Percentiles rank a stretch among this genome's conserved stretches.
Conservation (phyloP, 306 rosid species). For the Vigna radiata region DNA sequence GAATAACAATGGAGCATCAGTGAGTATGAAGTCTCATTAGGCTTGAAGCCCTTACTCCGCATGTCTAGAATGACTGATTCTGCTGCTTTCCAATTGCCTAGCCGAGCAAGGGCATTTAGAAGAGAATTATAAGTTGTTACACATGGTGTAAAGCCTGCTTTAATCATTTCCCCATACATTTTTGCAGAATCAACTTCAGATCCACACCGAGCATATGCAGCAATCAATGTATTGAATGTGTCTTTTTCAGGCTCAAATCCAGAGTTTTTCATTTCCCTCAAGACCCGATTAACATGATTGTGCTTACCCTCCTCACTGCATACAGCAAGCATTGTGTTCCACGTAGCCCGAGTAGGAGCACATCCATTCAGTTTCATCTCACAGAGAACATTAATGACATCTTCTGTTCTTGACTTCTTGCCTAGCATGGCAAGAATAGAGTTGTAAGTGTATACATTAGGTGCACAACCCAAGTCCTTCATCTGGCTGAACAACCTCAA, state of each 20-base stretch:
- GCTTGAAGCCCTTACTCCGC: slow-evolving; percentile 83
- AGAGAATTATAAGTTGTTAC: slow-evolving; percentile 87
- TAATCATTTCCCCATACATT: slow-evolving; percentile 83
- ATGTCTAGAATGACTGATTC: slow-evolving; percentile 80
- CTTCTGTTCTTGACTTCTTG: slow-evolving; percentile 71
- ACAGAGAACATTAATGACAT: slow-evolving; percentile 71
- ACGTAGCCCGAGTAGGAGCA: slow-evolving; percentile 80
- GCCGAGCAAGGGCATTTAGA: slow-evolving; percentile 83
- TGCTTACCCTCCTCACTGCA: slow-evolving; percentile 85
- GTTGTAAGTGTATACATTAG: slow-evolving; percentile 82
- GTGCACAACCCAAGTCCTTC: slow-evolving; percentile 91
- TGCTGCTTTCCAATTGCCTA: slow-evolving; percentile 87
- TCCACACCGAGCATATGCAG: slow-evolving; percentile 93
- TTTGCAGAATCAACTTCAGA: slow-evolving; percentile 77
- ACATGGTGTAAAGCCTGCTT: slow-evolving; percentile 83
- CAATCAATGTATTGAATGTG: slow-evolving; percentile 90
- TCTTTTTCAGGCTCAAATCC: slow-evolving; percentile 97
- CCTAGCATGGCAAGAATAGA: slow-evolving; percentile 82
- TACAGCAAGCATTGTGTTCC: slow-evolving; percentile 96
- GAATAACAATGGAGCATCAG: slow-evolving; percentile 85
- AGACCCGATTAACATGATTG: slow-evolving; percentile 68
- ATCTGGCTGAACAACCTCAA: slow-evolving; percentile 70
- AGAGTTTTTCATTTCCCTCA: slow-evolving; percentile 85
- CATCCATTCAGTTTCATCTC: slow-evolving; percentile 89
- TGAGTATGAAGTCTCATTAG: slow-evolving; percentile 85